Evolutionary conservation across 2,329 filamentous ascomycete species (phyloP).

Genomic region (Neopestalotiopsis sp.): DNA sequence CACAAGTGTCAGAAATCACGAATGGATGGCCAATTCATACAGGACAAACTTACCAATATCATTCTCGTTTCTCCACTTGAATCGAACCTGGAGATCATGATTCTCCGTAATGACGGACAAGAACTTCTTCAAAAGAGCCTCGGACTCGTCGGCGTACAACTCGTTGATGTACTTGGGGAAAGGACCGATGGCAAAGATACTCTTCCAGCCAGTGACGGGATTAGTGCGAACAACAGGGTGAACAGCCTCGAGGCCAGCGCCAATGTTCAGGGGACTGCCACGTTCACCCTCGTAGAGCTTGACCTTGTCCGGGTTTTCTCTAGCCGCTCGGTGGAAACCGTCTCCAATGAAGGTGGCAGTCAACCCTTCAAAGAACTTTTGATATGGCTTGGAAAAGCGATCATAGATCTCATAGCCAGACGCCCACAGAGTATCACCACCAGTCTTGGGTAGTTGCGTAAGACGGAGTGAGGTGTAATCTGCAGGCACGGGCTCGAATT

Average conservation of each 20-base stretch:
- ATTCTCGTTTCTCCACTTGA: slow-evolving; percentile 50
- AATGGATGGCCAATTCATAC: background rate
- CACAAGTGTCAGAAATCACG: background rate
- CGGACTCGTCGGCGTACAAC: slow-evolving; percentile 46
- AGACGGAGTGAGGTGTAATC: slow-evolving; percentile 67
- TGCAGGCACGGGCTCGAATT: slow-evolving; percentile 62
- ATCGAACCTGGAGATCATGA: slow-evolving; percentile 53
- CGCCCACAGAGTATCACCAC: slow-evolving; percentile 66
- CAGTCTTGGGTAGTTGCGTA: slow-evolving; percentile 58
- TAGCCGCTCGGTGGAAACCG: slow-evolving; percentile 42
- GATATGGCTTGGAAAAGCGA: slow-evolving; percentile 54
- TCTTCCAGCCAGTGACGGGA: slow-evolving; percentile 66
- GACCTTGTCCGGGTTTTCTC: slow-evolving; percentile 30
- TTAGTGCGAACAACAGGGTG: slow-evolving; percentile 66
- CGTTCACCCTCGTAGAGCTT: slow-evolving; percentile 39
- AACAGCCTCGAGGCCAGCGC: slow-evolving; percentile 47
- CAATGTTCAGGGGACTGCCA: slow-evolving; percentile 51
- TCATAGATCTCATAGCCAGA: slow-evolving; percentile 67
- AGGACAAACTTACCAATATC: slow-evolving; percentile 41
- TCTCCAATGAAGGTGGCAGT: slow-evolving; percentile 51
- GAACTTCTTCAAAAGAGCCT: slow-evolving; percentile 46
- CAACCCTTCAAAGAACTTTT: slow-evolving; percentile 55
- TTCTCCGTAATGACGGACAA: slow-evolving; percentile 47
- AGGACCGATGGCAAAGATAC: slow-evolving; percentile 46
- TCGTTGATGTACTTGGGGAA: slow-evolving; percentile 50